phyloP scores from a whole-genome alignment of 2,329 filamentous ascomycete species.

The Cladophialophora exuberans region DNA sequence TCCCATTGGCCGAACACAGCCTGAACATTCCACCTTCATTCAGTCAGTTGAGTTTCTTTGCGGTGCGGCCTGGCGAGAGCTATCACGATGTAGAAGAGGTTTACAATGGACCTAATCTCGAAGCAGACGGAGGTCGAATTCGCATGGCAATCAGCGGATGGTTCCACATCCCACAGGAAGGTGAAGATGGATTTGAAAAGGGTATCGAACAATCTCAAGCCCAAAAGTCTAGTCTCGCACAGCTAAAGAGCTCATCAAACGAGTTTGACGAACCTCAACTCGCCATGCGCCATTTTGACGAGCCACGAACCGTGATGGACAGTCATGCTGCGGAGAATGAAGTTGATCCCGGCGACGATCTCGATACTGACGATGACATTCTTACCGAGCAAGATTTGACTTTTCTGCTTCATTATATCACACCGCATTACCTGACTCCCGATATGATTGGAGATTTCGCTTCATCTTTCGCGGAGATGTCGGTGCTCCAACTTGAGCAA shows the following conservation, averaged over 20 bases:
- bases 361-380: slow-evolving; percentile 55
- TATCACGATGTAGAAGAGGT: slow-evolving; percentile 99
- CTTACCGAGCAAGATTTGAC: slow-evolving; percentile 81
- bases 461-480: slow-evolving; percentile 79
- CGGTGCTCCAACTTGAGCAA: slow-evolving; percentile 77
- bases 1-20: slow-evolving; percentile 75
- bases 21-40: slow-evolving; percentile 91
- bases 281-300: slow-evolving; percentile 54
- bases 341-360: slow-evolving; percentile 39
- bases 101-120: slow-evolving; percentile 67
- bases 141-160: slow-evolving; percentile 98
- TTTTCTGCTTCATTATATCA: slow-evolving; percentile 87
- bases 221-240: slow-evolving; percentile 86
- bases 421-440: slow-evolving; percentile 87
- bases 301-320: slow-evolving; percentile 38
- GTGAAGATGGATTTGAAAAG: slow-evolving; percentile 87
- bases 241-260: slow-evolving; percentile 81
- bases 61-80: slow-evolving; percentile 96
- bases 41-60: slow-evolving; percentile 98
- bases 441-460: slow-evolving; percentile 84
- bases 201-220: slow-evolving; percentile 87
- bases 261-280: slow-evolving; percentile 81
- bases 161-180: slow-evolving; percentile 96
- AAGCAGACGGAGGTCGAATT: slow-evolving; percentile 65
- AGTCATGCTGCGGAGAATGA: slow-evolving; percentile 37